Conservation (phyloP, 768 basidiomycete species). For the Termitomyces sp. region DNA sequence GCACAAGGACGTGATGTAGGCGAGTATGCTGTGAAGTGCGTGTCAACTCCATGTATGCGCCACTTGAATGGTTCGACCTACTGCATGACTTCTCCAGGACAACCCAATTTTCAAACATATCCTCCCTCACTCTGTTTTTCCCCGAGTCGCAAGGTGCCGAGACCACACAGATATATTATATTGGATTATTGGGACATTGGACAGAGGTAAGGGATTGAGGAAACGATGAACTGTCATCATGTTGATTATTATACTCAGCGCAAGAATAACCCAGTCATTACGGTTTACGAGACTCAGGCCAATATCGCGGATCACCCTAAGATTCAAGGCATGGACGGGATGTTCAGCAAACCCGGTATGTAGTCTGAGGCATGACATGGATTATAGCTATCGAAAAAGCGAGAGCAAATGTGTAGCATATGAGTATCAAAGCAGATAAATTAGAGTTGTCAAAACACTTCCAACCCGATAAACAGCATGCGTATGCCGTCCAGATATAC, state of each 20-base stretch:
- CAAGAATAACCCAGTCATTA: slow-evolving; percentile 74
- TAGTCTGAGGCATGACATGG: slow-evolving; percentile 12
- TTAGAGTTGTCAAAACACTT: slow-evolving; percentile 22
- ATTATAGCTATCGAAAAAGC: slow-evolving; percentile 7
- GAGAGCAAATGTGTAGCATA: slow-evolving; percentile 8
- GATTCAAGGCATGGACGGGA: slow-evolving; percentile 75
- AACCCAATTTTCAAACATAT: slow-evolving; percentile 82
- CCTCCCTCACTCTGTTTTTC: slow-evolving; percentile 80
- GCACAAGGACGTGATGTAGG: slow-evolving; percentile 74
- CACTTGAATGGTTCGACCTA: neutral
- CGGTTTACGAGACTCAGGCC: slow-evolving; percentile 86
- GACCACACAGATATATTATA: slow-evolving; percentile 72
- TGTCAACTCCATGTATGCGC: slow-evolving; percentile 7
- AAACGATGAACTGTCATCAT: slow-evolving; percentile 1
- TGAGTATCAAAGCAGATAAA: slow-evolving; percentile 3
- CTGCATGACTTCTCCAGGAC: slow-evolving; percentile 44
- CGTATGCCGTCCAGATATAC: slow-evolving; percentile 21
- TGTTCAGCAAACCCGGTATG: slow-evolving; percentile 45
- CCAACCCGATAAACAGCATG: slow-evolving; percentile 20
- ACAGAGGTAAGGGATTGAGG: slow-evolving; percentile 51
- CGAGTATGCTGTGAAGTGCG: slow-evolving; percentile 82
- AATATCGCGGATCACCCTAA: slow-evolving; percentile 88
- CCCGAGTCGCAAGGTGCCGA: slow-evolving; percentile 81
- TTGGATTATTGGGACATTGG: slow-evolving; percentile 85
- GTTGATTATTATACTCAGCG: slow-evolving; percentile 43